Base-by-base conservation (phyloP, 352 stramenopile species). In the Pythium rhizo-oryzae region DNA sequence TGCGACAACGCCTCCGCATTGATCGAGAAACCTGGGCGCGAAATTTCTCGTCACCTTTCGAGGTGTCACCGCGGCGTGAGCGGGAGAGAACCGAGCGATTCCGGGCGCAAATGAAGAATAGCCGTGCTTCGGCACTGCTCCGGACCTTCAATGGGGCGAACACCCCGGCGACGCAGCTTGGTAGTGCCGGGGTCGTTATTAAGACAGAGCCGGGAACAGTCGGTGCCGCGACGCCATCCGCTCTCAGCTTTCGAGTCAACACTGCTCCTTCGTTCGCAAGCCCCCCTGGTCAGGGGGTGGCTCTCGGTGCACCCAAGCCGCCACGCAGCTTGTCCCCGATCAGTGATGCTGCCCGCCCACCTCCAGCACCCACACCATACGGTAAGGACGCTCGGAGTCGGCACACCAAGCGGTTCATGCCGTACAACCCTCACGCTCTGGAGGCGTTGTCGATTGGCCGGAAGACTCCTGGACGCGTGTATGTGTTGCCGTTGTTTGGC, bases 401-500 rank as follows among this genome's bases (percentile, higher is more conserved):
- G 11, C 44, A 59, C 11, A 52, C 33, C 30, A 68, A 72, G 66
- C 61, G 43, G 18, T 59, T 59, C 13, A 24, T 61, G 24, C 59
- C 66, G 4, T 59, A 64, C 44, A 67, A 72, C 41, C 51, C 59
- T 12, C 65, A 71, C 43, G 56, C 61, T 18, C 30, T 65, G 16
- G 67, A 69, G 21, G 68, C 68, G 1, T 51, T 74, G 0, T 58
- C 47, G 1, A 67, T 70, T 4, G 44, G 28, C 5, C 62, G 62
- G n/a, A 64, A 62, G 52, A 58, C 51, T 15, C 30, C 57, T 19
- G 65, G 79, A 12, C 70, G 71, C 0, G 75, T 92, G 33, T 81
- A 92, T 9, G 84, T 96, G 56, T 71, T 92, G 28, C 88, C 88
- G 21, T 71, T 96, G 13, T 96, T 96, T 74, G 88, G 88, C 28